Conservation (phyloP, 345 rosid genomes). For the Populus euphratica region DNA sequence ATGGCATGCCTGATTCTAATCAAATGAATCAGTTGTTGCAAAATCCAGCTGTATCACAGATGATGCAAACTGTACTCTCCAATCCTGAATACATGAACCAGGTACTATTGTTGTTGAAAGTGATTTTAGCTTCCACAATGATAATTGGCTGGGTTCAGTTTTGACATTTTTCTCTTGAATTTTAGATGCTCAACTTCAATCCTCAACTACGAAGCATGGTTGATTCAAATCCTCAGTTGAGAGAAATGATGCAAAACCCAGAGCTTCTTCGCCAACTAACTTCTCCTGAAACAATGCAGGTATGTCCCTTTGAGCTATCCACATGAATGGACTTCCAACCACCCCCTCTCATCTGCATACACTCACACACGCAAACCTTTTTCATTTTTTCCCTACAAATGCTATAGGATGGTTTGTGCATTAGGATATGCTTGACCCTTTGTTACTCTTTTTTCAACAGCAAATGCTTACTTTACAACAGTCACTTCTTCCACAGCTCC, state of each 20-base stretch:
- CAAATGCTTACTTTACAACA: conserved; percentile 55
- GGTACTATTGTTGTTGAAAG: conserved; percentile 30
- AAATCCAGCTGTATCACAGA: conserved; percentile 59
- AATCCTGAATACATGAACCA: conserved; percentile 60
- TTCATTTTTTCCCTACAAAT: too few relatives aligned
- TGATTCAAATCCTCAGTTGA: conserved; percentile 52
- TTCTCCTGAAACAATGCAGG: conserved; percentile 63
- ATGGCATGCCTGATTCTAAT: conserved; percentile 39
- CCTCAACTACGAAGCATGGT: conserved; percentile 51
- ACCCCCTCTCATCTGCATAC: neutral
- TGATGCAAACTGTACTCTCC: conserved; percentile 54
- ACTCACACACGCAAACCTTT: too few relatives aligned
- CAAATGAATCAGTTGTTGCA: conserved; percentile 48
- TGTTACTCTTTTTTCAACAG: conserved; percentile 28
- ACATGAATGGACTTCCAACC: neutral
- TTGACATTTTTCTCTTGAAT: neutral
- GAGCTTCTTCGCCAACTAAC: conserved; percentile 60
- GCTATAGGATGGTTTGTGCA: neutral
- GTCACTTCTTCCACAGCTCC: conserved; percentile 52
- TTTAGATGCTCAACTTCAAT: conserved; percentile 48
- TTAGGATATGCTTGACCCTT: neutral
- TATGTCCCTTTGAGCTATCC: neutral
- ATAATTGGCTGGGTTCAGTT: neutral
- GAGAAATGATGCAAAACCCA: conserved; percentile 63
- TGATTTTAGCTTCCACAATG: neutral